These are phyloP conservation scores for Circinella minor DNA, from an alignment of 371 early-diverging fungal genomes.

Conservation along the genomic window DNA sequence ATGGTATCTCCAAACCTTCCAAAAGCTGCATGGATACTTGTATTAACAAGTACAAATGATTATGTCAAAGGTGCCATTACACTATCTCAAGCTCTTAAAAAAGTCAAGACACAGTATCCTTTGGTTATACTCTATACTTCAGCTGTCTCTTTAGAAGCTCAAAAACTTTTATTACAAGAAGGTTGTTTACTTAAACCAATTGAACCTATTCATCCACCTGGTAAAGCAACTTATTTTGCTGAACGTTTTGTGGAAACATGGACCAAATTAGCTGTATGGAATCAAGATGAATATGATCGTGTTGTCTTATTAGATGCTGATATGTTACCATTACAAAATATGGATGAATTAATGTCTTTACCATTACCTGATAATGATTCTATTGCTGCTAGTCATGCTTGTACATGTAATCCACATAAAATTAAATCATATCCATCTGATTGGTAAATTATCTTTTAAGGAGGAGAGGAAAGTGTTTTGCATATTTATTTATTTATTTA, in stretches of 20 bases:
- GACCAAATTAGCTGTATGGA: slow-evolving; percentile 87
- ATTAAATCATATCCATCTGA: slow-evolving; percentile 37
- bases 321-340: slow-evolving; percentile 73
- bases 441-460: slow-evolving; percentile 32
- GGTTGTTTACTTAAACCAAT: slow-evolving; percentile 69
- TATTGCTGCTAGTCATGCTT: slow-evolving; percentile 50
- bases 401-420: slow-evolving; percentile 51
- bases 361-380: slow-evolving; percentile 17
- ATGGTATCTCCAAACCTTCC: slow-evolving; percentile 27
- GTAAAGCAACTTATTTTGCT: slow-evolving; percentile 53
- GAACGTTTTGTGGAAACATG: slow-evolving; percentile 60
- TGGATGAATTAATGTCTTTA: slow-evolving; percentile 71
- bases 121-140: slow-evolving; percentile 74
- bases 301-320: slow-evolving; percentile 89
- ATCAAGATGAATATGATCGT: slow-evolving; percentile 59
- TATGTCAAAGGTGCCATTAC: slow-evolving; percentile 24
- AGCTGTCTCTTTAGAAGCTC: slow-evolving; percentile 21
- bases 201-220: slow-evolving; percentile 79
- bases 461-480: too few relatives aligned
- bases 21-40: slow-evolving; percentile 23
- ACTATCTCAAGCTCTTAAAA: slow-evolving; percentile 60
- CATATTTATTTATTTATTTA: too few relatives aligned
- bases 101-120: slow-evolving; percentile 51
- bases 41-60: slow-evolving; percentile 20
- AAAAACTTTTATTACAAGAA: slow-evolving; percentile 53